Percentiles rank a stretch among this genome's conserved stretches.
Evolutionary conservation across 805 yeast species (phyloP).

Genomic region (Kluyveromyces nonfermentans): DNA sequence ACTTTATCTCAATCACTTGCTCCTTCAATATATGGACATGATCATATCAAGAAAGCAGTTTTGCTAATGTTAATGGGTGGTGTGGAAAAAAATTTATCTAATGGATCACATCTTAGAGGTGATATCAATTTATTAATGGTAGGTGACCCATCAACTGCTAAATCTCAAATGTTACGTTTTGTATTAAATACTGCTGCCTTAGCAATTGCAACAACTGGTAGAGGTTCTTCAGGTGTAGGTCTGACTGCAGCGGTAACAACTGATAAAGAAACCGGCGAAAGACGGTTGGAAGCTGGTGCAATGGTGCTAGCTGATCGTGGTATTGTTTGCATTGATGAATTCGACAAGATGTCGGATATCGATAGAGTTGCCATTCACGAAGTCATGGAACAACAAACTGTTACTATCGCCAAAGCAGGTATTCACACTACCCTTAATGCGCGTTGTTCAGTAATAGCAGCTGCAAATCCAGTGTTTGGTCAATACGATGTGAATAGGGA

Average conservation of each 20-base stretch:
- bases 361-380: slow-evolving; percentile 98
- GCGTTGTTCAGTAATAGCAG: slow-evolving; percentile 93
- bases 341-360: slow-evolving; percentile 93
- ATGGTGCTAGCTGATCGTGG: slow-evolving; percentile 98
- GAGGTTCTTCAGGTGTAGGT: slow-evolving; percentile 99
- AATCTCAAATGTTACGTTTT: slow-evolving; percentile 89
- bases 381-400: slow-evolving; percentile 99
- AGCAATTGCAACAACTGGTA: slow-evolving; percentile 97
- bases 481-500: slow-evolving; percentile 93
- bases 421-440: slow-evolving; percentile 95
- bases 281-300: slow-evolving; percentile 96
- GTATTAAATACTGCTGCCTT: slow-evolving; percentile 90
- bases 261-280: slow-evolving; percentile 94
- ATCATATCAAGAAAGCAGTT: slow-evolving; percentile 83
- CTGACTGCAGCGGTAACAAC: slow-evolving; percentile 96
- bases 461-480: slow-evolving; percentile 96
- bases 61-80: slow-evolving; percentile 89
- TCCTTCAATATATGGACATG: slow-evolving; percentile 93
- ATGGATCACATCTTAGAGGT: slow-evolving; percentile 96
- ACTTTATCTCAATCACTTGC: slow-evolving; percentile 79
- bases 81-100: slow-evolving; percentile 82
- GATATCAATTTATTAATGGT: slow-evolving; percentile 94
- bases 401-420: slow-evolving; percentile 96
- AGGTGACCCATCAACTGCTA: slow-evolving; percentile 98
- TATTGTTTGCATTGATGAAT: slow-evolving; percentile 95